Base-by-base conservation (phyloP, 1,139 yeast genomes). In the Candida pseudoviswanathii region DNA sequence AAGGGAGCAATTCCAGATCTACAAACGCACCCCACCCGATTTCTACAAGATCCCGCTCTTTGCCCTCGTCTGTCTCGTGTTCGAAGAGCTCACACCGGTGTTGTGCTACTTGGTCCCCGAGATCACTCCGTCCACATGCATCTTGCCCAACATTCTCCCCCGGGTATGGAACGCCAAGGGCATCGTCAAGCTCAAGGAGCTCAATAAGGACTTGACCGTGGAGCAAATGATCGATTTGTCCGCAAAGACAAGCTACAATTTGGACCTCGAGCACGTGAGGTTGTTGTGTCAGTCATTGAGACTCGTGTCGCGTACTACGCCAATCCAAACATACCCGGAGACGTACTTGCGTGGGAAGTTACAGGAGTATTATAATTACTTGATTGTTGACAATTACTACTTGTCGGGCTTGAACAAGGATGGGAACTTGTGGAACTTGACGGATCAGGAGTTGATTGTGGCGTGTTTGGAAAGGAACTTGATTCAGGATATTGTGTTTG, bases 91-190 rank as follows among this genome's bases (percentile, higher is more conserved):
- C 45, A 85, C 92, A 0, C 88, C 94, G 0, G 42, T 84, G 0
- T 51, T 87, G 2, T 81, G 89, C 53, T 77, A 76, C 51, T 56
- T 73, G 1, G 66, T 86, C 47, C 95, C 95, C 0, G 78, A 78
- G 49, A 61, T 87, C 10, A 77, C 89, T 1, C 95, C 95, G 0
- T 77, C 79, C 55, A 86, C 94, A 0, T 88, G 95, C 65, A 70
- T 81, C 4, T 68, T 84, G 44, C 90, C 90, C 0, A 68, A 72
- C 2, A 65, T 81, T 11, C 57, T 73, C 36, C 76, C 78, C 0
- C 60, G 74, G 33, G 44, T 75, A 24, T 72, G 77, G 77, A 57
- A 56, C 30, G 49, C 55, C 4, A 51, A 51, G 4, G 46, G 59
- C 5, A 49, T 44, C 10, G 37, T 40, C 6, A 40, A 44, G 22